Base-by-base conservation (phyloP, 768 basidiomycete species). In the Lactifluus pinguis region DNA sequence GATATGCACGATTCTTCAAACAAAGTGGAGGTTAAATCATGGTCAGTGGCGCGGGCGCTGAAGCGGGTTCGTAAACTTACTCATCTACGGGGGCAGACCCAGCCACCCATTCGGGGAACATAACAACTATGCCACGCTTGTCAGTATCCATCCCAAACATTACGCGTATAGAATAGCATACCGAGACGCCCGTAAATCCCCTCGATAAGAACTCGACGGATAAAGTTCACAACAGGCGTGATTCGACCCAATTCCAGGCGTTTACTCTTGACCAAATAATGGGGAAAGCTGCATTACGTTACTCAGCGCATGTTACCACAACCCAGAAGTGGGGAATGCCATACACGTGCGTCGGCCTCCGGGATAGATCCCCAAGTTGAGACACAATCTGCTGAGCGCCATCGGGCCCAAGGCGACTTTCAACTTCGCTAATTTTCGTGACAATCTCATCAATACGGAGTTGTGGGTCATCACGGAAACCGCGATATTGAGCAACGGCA, bases 91-190 rank as follows among this genome's bases (percentile, higher is more conserved):
- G 75, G 0, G 78, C 78, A 6, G 78, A 62, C 83, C 83, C 84
- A 60, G 80, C 82, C 1, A 72, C 81, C 0, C 81, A 83, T 62
- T 83, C 82, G 0, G 83, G 84, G 73, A 85, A 84, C 77, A 84
- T 82, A 0, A 77, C 79, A 2, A 75, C 82, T 81, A 42, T 2
- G 41, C 5, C 39, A 52, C n/a, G 5, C 38, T 6, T 25, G 53
- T 55, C 42, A 56, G 19, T 42, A 15, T 36, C 25, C 29, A 10
- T 6, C 21, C 42, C 36, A 29, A 3, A 45, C n/a, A 7, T 3
- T 13, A 61, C 17, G 7, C 13, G 4, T 9, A 25, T 8, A 13
- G 34, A 25, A n/a, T n/a, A 4, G 68, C 74, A 58, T 57, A 83
- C 80, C 73, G 41, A 86, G 68, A 25, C 83, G 79, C 42, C 78